Conservation (phyloP, 2,329 filamentous ascomycete genomes). For the Tolypocladium guangdongense region DNA sequence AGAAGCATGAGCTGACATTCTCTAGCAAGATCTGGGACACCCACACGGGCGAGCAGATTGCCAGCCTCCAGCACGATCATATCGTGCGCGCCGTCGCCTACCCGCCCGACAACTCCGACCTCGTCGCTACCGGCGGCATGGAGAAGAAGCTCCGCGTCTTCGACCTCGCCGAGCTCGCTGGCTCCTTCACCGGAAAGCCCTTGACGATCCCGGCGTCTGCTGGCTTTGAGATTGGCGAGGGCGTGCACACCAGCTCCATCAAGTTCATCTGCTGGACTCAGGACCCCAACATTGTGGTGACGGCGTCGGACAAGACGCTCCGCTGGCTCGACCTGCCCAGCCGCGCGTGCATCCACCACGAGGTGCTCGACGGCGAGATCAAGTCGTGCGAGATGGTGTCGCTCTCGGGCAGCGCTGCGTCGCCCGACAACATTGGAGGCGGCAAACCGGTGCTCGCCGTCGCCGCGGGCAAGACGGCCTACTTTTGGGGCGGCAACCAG, state of each 20-base stretch:
- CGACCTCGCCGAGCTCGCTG: slow-evolving; percentile 57
- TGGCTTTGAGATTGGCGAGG: slow-evolving; percentile 78
- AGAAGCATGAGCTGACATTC: slow-evolving; percentile 9
- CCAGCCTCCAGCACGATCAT: slow-evolving; percentile 82
- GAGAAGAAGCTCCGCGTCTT: slow-evolving; percentile 96
- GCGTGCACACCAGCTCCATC: slow-evolving; percentile 76
- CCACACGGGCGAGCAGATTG: slow-evolving; percentile 79
- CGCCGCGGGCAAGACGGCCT: slow-evolving; percentile 86
- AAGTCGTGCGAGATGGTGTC: slow-evolving; percentile 84
- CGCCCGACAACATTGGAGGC: slow-evolving; percentile 51
- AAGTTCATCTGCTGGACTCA: slow-evolving; percentile 94
- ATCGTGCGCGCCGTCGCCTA: slow-evolving; percentile 93
- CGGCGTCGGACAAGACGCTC: slow-evolving; percentile 82
- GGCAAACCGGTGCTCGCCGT: slow-evolving; percentile 71
- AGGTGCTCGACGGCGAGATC: slow-evolving; percentile 72
- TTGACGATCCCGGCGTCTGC: slow-evolving; percentile 46
- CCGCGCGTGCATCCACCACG: slow-evolving; percentile 63
- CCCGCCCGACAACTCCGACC: slow-evolving; percentile 66
- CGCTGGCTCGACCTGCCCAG: slow-evolving; percentile 89
- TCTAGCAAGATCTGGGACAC: slow-evolving; percentile 92
- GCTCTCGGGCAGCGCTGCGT: slow-evolving; percentile 47
- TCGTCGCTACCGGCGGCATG: slow-evolving; percentile 85
- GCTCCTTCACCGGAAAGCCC: slow-evolving; percentile 26
- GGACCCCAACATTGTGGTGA: slow-evolving; percentile 80
- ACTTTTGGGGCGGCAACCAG: slow-evolving; percentile 73